Evolutionary conservation across 768 basidiomycete genomes (phyloP), one percentile per base, ranked within the genome.

Genomic region (Tephrocybe sp.): DNA sequence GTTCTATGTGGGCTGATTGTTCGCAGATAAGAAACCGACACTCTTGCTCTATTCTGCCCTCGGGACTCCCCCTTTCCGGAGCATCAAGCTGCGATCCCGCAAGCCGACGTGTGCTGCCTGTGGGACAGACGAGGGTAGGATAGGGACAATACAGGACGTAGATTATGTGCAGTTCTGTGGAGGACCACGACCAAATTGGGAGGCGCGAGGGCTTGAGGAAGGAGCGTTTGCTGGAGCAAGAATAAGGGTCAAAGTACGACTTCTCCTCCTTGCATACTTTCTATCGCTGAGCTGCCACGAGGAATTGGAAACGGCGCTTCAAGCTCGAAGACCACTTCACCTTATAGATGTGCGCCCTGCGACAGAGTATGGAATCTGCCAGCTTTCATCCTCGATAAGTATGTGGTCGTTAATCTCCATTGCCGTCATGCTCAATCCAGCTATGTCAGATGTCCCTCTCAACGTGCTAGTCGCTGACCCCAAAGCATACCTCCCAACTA

Each of bases 161-260:
- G 92, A 93, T 58, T 97, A 97, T 66, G 80, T 93, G 24, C 80
- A 86, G 50, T 93, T 94, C 62, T 97, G 95, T 58, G 91, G 93
- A 10, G 88, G 89, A 2, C 69, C 74, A 10, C 66, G 71, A 18
- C 85, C 88, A 1, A 81, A 90, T 63, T 90, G 84, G 84, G 76
- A 82, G 53, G 63, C 64, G 9, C 68, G 68, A 43, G 90, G 89
- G 3, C 66, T 83, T 18, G 62, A 60, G 44, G 47, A 67, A 57
- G 73, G 80, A 39, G 48, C 68, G 17, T 43, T 25, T 43, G 60
- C 71, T 56, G 71, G 65, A 42, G 55, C 73, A 36, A 81, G 81
- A 20, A 73, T 78, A 39, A 64, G 64, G 30, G 73, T 64, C 21
- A 69, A 75, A 65, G 82, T 79, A 65, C n/a, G 53, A 38, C 11